Evolutionary conservation across 2,329 filamentous ascomycete species (phyloP), one percentile per base, ranked within the genome.

Genomic region (Fusarium cicatricum): DNA sequence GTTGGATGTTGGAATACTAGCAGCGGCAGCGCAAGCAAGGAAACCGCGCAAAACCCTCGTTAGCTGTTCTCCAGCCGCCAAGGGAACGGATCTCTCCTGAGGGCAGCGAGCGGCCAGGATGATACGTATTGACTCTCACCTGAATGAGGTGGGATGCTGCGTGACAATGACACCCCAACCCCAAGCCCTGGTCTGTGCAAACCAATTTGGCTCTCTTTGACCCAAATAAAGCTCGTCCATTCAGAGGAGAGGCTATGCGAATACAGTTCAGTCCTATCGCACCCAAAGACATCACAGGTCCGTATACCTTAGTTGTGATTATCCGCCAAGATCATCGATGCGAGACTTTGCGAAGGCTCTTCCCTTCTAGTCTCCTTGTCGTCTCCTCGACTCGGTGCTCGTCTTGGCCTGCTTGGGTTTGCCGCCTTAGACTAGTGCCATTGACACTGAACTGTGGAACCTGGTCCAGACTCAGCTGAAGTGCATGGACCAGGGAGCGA

Each of bases 381-480:
- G 34, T 56, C 33, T 39, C 23, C 4, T 33, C 41, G 29, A 33
- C 38, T 45, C 46, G 47, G 58, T 40, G 47, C 56, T 32, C 37
- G 31, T 47, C 41, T 47, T 58, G 43, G 52, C 58, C 55, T 44
- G 50, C 53, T 41, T 59, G 50, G 23, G 9, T 40, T 45, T 4
- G 7, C 7, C 7, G 21, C 21, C 21, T 23, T 23, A 7, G 21
- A 23, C 44, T 60, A 44, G 49, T 54, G 44, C 58, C 40, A 51
- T 32, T 32, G 23, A 26, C 23, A 10, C 23, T 10, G 23, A 26
- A 3, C 19, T 43, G 40, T 47, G 33, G 62, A 50, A 43, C 55
- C 49, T 52, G 62, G 57, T 53, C 62, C 52, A 69, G 65, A 67
- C 60, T 70, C 67, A 69, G 68, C 65, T 63, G 62, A 64, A 58